Percentiles rank a stretch among this genome's conserved stretches.
phyloP scores from a whole-genome alignment of 1,284 basidiomycete species.

The Boletellus deceptivus region DNA sequence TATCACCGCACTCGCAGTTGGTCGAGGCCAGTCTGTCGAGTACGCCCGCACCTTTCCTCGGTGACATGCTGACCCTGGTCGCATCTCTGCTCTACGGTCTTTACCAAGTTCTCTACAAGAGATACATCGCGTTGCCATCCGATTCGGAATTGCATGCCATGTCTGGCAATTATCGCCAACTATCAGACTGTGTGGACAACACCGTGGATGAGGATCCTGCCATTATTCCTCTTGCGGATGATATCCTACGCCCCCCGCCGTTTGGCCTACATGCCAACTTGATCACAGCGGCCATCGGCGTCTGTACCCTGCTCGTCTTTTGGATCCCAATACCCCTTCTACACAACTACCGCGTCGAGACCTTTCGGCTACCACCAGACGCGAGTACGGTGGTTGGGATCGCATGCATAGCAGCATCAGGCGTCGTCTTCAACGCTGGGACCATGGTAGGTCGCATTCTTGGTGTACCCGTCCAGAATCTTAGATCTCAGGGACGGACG shows the following conservation, averaged over 20 bases:
- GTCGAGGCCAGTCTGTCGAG: constrained; percentile 15
- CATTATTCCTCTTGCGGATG: constrained; percentile 16
- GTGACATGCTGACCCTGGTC: constrained; percentile 67
- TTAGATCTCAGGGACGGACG: constrained; percentile 5
- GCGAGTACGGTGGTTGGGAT: constrained; percentile 46
- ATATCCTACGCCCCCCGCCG: constrained; percentile 54
- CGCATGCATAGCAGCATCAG: constrained; percentile 59
- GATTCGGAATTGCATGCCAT: constrained; percentile 50
- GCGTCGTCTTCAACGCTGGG: constrained; percentile 72
- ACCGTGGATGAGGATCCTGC: constrained; percentile 17
- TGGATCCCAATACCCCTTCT: constrained; percentile 74
- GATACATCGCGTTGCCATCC: constrained; percentile 62
- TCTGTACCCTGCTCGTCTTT: constrained; percentile 61
- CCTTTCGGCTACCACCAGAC: constrained; percentile 58
- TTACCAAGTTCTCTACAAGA: constrained; percentile 83
- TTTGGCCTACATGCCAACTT: constrained; percentile 80
- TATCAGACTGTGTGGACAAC: constrained; percentile 38
- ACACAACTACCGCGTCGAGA: constrained; percentile 56
- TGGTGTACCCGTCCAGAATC: background rate
- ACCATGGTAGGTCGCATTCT: constrained; percentile 57
- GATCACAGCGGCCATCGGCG: constrained; percentile 65
- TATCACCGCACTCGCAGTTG: constrained; percentile 18
- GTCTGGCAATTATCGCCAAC: constrained; percentile 40
- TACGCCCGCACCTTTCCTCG: constrained; percentile 61
- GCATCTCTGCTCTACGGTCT: constrained; percentile 65